Conservation (phyloP, 2,329 filamentous ascomycete genomes). For the Fusarium aywerte region DNA sequence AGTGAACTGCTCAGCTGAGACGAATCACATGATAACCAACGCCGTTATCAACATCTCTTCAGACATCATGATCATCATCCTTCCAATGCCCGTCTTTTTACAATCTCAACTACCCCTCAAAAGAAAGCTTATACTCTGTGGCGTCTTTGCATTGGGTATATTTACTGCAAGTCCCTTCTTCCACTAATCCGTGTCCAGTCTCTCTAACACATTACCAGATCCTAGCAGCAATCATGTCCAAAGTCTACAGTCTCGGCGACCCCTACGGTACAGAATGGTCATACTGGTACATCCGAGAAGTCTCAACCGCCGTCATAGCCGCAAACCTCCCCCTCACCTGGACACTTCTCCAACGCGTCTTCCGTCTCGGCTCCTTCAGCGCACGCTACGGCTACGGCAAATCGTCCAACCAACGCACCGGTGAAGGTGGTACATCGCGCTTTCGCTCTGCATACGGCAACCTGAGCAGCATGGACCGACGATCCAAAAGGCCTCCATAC, state of each 20-base stretch:
- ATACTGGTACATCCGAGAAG: conserved; percentile 60
- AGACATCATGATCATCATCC: conserved; percentile 66
- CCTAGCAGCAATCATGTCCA: conserved; percentile 48
- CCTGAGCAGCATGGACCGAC: conserved; percentile 37
- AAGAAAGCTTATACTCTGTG: conserved; percentile 63
- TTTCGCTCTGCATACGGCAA: conserved; percentile 42
- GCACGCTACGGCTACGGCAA: conserved; percentile 41
- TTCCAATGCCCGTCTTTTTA: conserved; percentile 64
- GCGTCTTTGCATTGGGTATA: conserved; percentile 56
- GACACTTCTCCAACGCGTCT: conserved; percentile 54
- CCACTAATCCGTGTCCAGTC: fast-evolving
- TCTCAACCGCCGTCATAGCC: conserved; percentile 58
- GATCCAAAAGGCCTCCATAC: conserved; percentile 1
- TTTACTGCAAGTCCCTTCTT: conserved; percentile 53
- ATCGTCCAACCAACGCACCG: conserved; percentile 41
- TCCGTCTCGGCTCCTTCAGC: conserved; percentile 48
- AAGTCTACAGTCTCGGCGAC: conserved; percentile 56
- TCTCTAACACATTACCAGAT: conserved; percentile 8
- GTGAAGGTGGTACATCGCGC: conserved; percentile 33
- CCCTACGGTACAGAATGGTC: conserved; percentile 55
- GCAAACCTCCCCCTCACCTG: conserved; percentile 58
- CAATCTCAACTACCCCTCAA: conserved; percentile 59
- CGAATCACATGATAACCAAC: conserved; percentile 67
- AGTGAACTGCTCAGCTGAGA: conserved; percentile 61
- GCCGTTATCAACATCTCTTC: conserved; percentile 68